phyloP scores from a whole-genome alignment of 2,329 filamentous ascomycete genomes.

The Trichoderma aggressivum region DNA sequence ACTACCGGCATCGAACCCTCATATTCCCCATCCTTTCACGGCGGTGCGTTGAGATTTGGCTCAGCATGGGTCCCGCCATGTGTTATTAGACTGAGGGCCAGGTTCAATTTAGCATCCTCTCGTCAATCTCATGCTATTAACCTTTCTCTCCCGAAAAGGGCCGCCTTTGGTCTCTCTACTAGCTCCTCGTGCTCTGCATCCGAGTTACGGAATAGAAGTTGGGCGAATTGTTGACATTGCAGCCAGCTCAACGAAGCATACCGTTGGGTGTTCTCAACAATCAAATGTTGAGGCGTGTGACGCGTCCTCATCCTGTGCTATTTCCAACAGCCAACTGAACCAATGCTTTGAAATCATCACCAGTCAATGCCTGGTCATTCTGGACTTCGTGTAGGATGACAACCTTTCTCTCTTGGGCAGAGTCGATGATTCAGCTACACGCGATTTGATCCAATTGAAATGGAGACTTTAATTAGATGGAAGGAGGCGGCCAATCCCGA shows the following conservation, averaged over 20 bases:
- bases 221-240: background rate
- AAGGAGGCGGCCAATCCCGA: conserved; percentile 16
- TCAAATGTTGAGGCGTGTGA: background rate
- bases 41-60: background rate
- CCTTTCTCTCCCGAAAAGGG: background rate
- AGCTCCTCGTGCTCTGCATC: background rate
- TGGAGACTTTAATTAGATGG: background rate
- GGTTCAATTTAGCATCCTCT: background rate
- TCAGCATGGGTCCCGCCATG: background rate
- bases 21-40: background rate
- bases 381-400: background rate
- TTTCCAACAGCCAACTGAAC: background rate
- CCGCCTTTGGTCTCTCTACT: background rate
- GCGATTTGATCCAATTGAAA: conserved; percentile 11
- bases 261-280: background rate
- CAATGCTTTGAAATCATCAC: background rate
- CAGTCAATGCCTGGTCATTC: background rate
- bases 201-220: background rate
- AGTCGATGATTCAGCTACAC: background rate
- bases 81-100: background rate
- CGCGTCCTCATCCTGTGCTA: background rate
- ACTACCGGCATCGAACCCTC: background rate
- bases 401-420: background rate
- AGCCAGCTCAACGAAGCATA: background rate
- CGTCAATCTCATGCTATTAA: background rate